A percentile compares a stretch with the other conserved stretches of the same genome.
These are phyloP conservation scores for Huntiella abstrusa DNA, from an alignment of 2,329 filamentous ascomycete species.

Conservation along the genomic window DNA sequence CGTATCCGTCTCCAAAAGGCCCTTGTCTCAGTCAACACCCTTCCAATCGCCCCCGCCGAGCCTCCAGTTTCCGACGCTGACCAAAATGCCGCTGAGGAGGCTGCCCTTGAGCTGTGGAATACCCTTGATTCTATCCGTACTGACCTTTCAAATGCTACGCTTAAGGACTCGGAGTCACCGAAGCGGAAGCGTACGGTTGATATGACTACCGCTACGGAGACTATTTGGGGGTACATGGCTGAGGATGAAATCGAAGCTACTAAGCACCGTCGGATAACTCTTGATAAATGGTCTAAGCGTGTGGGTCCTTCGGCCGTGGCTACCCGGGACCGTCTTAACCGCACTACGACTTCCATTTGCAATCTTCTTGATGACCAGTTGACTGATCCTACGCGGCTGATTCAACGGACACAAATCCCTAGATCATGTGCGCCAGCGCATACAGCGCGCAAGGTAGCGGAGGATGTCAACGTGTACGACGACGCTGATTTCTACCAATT, in stretches of 20 bases:
- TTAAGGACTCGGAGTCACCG: conserved; percentile 25
- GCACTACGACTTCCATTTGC: conserved; percentile 36
- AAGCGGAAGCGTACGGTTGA: conserved; percentile 43
- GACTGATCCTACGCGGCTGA: conserved; percentile 42
- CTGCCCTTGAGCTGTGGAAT: conserved; percentile 69
- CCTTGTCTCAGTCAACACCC: conserved; percentile 61
- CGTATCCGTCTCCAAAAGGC: conserved; percentile 89
- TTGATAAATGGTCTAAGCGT: conserved; percentile 85
- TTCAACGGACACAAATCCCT: conserved; percentile 50
- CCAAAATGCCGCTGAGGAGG: conserved; percentile 61
- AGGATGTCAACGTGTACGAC: conserved; percentile 58
- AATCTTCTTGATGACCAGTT: conserved; percentile 52
- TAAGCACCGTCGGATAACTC: conserved; percentile 45
- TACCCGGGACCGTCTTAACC: conserved; percentile 16
- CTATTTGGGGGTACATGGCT: conserved; percentile 56
- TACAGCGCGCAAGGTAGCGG: conserved; percentile 33
- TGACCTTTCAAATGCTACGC: conserved; percentile 18
- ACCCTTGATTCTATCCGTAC: conserved; percentile 51
- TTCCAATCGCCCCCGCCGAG: conserved; percentile 27
- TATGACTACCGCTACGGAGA: conserved; percentile 36
- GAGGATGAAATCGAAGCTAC: conserved; percentile 40
- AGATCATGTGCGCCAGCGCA: conserved; percentile 62
- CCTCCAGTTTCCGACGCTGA: conserved; percentile 23
- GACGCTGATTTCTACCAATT: conserved; percentile 91
- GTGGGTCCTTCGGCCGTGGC: conserved; percentile 28